phyloP scores from a whole-genome alignment of 345 rosid genomes.

The Tarenaya hassleriana region DNA sequence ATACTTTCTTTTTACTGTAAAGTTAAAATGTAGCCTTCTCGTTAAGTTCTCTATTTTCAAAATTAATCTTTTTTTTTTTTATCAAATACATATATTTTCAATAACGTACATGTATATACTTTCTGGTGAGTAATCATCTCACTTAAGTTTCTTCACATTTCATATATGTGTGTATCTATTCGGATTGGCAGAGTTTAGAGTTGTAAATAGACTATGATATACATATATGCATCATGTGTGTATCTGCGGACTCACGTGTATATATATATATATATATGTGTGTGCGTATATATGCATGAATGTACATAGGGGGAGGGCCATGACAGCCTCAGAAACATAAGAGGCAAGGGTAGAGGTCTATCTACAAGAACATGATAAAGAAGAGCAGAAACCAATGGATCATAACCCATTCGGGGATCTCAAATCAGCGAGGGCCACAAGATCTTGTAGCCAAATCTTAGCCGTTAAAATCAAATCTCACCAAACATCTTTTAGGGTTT shows the following conservation, averaged over 20 bases:
- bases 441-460: constrained; percentile 5
- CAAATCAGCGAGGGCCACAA: constrained; percentile 14
- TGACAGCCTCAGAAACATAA: too few species aligned
- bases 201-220: too few species aligned
- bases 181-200: too few species aligned
- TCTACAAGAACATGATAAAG: constrained; percentile 1
- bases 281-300: too few species aligned
- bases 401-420: neutral
- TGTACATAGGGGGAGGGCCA: too few species aligned
- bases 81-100: constrained; percentile 7
- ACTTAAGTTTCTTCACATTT: too few species aligned
- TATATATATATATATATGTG: too few species aligned
- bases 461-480: constrained; percentile 7
- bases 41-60: neutral
- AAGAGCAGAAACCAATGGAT: constrained; percentile 17
- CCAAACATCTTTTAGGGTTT: too few species aligned
- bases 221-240: too few species aligned
- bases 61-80: neutral
- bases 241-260: too few species aligned
- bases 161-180: too few species aligned
- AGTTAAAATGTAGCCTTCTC: constrained; percentile 22
- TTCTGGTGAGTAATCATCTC: too few species aligned
- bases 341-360: neutral
- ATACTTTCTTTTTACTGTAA: constrained; percentile 32
- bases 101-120: neutral